Conservation (phyloP, 202 grass and related monocot species). For the Cymbopogon flexuosus region DNA sequence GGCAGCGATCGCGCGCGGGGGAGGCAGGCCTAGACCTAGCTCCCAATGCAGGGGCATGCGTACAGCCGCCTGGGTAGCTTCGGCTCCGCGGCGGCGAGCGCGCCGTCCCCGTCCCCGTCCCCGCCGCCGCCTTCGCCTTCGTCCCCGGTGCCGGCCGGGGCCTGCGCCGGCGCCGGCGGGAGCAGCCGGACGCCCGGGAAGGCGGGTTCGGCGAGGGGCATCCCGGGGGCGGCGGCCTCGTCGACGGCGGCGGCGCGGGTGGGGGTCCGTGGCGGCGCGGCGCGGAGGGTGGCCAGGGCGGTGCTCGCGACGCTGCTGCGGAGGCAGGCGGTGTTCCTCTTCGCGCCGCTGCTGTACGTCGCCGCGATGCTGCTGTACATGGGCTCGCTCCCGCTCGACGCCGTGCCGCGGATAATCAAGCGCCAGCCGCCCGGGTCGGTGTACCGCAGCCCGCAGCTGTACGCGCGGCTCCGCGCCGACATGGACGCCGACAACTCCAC, state of each 20-base stretch:
- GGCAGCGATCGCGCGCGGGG: constrained; percentile 28
- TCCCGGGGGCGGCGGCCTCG: not conserved
- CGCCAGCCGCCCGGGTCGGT: constrained; percentile 70
- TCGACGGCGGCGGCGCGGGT: not conserved
- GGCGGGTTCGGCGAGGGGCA: constrained; percentile 33
- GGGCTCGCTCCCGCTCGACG: constrained; percentile 87
- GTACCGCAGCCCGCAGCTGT: constrained; percentile 88
- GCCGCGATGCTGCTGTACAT: constrained; percentile 84
- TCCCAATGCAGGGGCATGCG: constrained; percentile 47
- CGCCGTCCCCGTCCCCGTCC: constrained; percentile 17
- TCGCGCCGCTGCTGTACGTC: constrained; percentile 88
- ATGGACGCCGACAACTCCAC: constrained; percentile 90
- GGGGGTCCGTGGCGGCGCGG: constrained; percentile 23
- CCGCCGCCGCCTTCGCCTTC: constrained; percentile 40
- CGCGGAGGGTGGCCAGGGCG: constrained; percentile 45
- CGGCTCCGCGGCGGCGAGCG: constrained; percentile 36
- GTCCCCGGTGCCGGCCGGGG: constrained; percentile 26
- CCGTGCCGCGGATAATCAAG: constrained; percentile 67
- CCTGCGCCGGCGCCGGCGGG: not conserved
- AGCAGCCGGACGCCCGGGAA: constrained; percentile 32
- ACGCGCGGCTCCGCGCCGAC: constrained; percentile 63
- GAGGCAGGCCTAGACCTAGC: constrained; percentile 31
- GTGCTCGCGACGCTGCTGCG: constrained; percentile 64
- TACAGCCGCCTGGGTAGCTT: constrained; percentile 69
- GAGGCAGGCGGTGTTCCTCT: constrained; percentile 92